Conservation (phyloP, 371 early-diverging fungal species). For the Conidiobolus incongruus region DNA sequence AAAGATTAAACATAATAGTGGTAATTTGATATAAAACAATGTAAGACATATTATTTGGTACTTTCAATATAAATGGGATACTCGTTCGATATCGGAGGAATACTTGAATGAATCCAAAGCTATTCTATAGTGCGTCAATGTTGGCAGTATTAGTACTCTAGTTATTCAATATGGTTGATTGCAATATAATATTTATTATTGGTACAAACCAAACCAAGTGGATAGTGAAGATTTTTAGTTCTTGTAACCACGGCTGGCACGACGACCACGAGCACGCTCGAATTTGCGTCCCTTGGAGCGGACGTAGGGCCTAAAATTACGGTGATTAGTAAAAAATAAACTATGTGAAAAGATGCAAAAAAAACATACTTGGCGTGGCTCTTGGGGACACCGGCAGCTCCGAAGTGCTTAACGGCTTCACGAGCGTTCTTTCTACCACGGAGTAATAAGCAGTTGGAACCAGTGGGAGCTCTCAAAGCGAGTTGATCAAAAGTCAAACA, state of each 20-base stretch:
- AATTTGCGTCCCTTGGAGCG: constrained; percentile 98
- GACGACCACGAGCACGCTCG: constrained; percentile 96
- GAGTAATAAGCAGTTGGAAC: constrained; percentile 85
- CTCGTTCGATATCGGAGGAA: no score
- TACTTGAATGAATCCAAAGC: no score
- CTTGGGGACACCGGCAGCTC: constrained; percentile 65
- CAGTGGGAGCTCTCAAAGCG: constrained; percentile 91
- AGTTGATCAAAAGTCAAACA: constrained; percentile 94
- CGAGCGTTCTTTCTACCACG: constrained; percentile 81
- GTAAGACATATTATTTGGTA: no score
- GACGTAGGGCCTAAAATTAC: constrained; percentile 66
- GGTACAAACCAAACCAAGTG: no score
- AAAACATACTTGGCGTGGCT: constrained; percentile 42
- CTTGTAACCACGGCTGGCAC: constrained; percentile 89
- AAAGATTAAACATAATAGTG: no score
- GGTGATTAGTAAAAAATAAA: not conserved
- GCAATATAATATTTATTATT: no score
- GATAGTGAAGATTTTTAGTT: constrained; percentile 18
- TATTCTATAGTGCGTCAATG: no score
- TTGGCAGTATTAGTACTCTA: no score
- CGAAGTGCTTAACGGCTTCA: constrained; percentile 92
- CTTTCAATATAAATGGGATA: no score
- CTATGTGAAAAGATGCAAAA: not conserved
- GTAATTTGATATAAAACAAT: no score
- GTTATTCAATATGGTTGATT: no score